phyloP scores from a whole-genome alignment of 225 moss, liverwort and hornwort genomes.

The Rhytidiadelphus loreus region DNA sequence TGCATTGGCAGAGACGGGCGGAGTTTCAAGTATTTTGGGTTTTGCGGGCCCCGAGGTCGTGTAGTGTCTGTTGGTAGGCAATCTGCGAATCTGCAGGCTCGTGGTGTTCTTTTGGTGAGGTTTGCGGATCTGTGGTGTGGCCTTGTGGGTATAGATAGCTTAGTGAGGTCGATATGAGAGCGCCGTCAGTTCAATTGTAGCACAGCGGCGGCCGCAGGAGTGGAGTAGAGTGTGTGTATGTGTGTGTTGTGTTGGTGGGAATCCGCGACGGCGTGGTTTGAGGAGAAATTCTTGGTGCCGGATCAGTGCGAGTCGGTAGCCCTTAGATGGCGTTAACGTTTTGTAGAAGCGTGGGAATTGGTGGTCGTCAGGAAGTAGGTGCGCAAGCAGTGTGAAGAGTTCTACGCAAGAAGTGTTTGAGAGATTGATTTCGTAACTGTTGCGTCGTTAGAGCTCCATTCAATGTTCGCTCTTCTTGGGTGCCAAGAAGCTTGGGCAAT shows the following conservation, averaged over 20 bases:
- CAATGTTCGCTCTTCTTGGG: conserved; percentile 3
- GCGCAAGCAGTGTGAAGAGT: background rate
- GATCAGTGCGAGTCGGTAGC: conserved; percentile 2
- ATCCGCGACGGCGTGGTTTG: background rate
- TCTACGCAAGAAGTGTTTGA: background rate
- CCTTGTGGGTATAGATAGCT: background rate
- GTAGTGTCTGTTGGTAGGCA: background rate
- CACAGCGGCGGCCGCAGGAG: background rate
- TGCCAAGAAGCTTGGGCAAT: conserved; percentile 13
- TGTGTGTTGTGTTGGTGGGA: background rate
- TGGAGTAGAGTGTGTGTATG: background rate
- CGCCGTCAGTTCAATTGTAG: background rate
- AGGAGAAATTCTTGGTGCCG: background rate
- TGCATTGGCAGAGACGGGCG: background rate
- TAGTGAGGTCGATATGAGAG: background rate
- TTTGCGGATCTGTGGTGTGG: background rate
- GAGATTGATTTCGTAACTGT: conserved; percentile 8
- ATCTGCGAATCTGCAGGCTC: background rate
- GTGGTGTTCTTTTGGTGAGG: background rate
- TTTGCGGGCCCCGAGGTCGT: background rate
- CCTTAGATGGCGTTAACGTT: background rate
- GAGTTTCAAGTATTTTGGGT: background rate
- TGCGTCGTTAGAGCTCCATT: conserved; percentile 13
- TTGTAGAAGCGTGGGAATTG: conserved; percentile 14
- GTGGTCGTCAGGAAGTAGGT: background rate